phyloP scores from a whole-genome alignment of 1,284 basidiomycete species.

The Papiliotrema flavescens region DNA sequence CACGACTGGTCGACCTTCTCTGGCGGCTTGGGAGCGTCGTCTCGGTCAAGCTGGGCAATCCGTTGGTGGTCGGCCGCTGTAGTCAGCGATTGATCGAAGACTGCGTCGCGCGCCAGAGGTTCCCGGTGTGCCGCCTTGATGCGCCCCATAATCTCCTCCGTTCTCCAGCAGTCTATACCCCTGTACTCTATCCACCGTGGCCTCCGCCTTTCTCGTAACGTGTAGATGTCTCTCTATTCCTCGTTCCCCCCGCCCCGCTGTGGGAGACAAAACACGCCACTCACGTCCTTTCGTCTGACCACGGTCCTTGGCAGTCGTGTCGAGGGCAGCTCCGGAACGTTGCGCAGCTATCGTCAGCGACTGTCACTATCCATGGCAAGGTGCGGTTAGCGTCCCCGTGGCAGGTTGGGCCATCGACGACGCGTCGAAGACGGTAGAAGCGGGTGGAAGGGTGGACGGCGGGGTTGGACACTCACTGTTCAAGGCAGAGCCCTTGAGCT shows the following conservation, averaged over 20 bases:
- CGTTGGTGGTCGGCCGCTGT: slow-evolving; percentile 85
- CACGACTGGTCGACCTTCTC: slow-evolving; percentile 62
- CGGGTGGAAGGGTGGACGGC: not conserved
- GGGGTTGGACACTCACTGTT: slow-evolving; percentile 23
- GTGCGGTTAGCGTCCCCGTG: not conserved
- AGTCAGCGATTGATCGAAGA: not conserved
- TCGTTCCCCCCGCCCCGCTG: too few relatives aligned
- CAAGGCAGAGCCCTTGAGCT: slow-evolving; percentile 37
- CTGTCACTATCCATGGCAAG: not conserved
- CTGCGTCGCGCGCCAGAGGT: not conserved
- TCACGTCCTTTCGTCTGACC: slow-evolving; percentile 34
- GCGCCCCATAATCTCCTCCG: too few relatives aligned
- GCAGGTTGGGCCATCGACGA: not conserved
- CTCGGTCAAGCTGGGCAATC: slow-evolving; percentile 88
- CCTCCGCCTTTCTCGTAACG: too few relatives aligned
- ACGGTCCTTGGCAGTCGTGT: slow-evolving; percentile 50
- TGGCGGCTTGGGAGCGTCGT: slow-evolving; percentile 95
- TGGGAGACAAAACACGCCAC: too few relatives aligned
- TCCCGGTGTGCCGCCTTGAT: not conserved
- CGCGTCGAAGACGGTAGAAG: not conserved
- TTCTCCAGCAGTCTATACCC: too few relatives aligned
- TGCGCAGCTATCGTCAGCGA: slow-evolving; percentile 37
- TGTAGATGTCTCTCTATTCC: too few relatives aligned
- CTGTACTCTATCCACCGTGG: too few relatives aligned
- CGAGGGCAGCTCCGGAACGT: slow-evolving; percentile 50